Base-by-base conservation (phyloP, 2,329 filamentous ascomycete species). In the Tolypocladium tundrense region DNA sequence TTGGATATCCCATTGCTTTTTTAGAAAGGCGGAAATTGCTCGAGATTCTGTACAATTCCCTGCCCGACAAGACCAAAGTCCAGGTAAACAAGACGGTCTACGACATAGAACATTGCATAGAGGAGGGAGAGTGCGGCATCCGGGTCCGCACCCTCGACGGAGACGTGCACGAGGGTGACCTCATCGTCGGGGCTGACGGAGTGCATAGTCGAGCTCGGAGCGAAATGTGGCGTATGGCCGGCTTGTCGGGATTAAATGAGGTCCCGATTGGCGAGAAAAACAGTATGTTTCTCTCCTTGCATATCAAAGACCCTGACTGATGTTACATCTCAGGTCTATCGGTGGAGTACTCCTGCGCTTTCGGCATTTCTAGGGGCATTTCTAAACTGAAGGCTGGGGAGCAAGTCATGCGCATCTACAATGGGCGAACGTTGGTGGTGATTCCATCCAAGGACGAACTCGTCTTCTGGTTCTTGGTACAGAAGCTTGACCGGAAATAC, bases 171-270 rank as follows among this genome's bases (percentile, higher is more conserved):
- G 58, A 61, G 0, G 73, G 70, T 0, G 65, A 69, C 50, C 60
- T 76, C 0, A 63, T 76, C 6, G 64, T 75, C 6, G 73, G 74
- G 11, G 69, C 71, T 7, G 74, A 76, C 53, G 73, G 75, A 19
- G 67, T 76, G n/a, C 68, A 74, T 58, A 76, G 73, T 62, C 59
- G 62, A 2, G 62, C 70, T 4, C 64, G 75, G 14, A 56, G 61
- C 7, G 66, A 71, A 41, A 67, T 67, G 64, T 59, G 59, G 45
- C 61, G 65, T 1, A 58, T 66, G 4, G 66, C 59, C 9, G 53
- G n/a, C 19, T 41, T 14, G 9, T 57, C 40, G 13, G n/a, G 21
- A 14, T 24, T 11, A 19, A 19, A 19, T 21, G 52, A 33, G 2
- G 41, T 31, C 4, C 6, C 40, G 2, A 24, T 11, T 2, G 40